Conservation (phyloP, 805 yeast species). For the Kluyveromyces lactis region DNA sequence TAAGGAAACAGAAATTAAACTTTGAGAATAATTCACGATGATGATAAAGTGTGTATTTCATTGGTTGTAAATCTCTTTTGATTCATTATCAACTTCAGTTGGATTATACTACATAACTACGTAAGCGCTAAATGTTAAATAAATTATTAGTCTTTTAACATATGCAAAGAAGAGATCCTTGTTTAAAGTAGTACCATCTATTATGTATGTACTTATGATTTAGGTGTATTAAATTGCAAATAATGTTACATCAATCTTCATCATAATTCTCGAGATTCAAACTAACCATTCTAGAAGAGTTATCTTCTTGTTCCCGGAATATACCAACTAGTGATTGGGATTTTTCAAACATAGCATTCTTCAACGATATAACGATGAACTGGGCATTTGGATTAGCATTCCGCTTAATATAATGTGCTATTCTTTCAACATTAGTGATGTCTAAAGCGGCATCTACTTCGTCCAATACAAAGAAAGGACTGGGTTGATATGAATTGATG, state of each 20-base stretch:
- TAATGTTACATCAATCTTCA: conserved; percentile 14
- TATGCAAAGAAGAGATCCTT: too few relatives aligned
- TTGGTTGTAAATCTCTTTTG: too few relatives aligned
- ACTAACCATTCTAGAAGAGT: conserved; percentile 66
- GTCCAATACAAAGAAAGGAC: conserved; percentile 92
- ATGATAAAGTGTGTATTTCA: too few relatives aligned
- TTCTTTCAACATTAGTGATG: conserved; percentile 72
- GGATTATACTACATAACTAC: too few relatives aligned
- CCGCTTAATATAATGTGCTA: conserved; percentile 76
- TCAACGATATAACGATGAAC: conserved; percentile 86
- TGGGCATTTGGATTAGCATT: conserved; percentile 76
- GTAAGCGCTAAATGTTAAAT: too few relatives aligned
- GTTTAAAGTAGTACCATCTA: too few relatives aligned
- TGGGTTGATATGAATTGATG: conserved; percentile 81
- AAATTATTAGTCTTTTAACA: too few relatives aligned
- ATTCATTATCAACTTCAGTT: too few relatives aligned
- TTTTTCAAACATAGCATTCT: conserved; percentile 76
- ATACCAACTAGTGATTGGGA: conserved; percentile 92
- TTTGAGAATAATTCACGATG: conserved; percentile 17
- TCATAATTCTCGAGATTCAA: conserved; percentile 62
- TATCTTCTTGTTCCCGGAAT: conserved; percentile 68
- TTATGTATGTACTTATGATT: too few relatives aligned
- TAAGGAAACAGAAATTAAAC: conserved; percentile 48
- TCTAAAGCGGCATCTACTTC: conserved; percentile 99
- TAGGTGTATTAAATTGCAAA: too few relatives aligned